These are phyloP conservation scores for Elasticomyces elasticus DNA, from an alignment of 495 filamentous ascomycete species.

Conservation along the genomic window DNA sequence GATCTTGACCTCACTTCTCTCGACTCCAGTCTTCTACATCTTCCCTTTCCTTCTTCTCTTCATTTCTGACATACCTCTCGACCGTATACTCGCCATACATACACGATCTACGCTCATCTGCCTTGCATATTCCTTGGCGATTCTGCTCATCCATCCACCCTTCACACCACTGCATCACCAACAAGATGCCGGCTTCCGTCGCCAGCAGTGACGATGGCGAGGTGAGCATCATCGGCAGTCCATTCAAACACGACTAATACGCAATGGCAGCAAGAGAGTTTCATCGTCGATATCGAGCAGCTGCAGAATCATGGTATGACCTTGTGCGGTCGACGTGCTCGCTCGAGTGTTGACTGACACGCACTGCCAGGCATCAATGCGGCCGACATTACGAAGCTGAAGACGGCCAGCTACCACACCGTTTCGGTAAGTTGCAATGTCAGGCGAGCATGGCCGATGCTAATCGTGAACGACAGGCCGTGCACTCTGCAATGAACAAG, in stretches of 20 bases:
- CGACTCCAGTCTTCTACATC: too few relatives aligned
- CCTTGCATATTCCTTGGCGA: not conserved
- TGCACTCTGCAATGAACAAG: conserved; percentile 55
- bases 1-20: too few relatives aligned
- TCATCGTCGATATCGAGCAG: conserved; percentile 65
- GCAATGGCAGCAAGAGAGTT: conserved; percentile 27
- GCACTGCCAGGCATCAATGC: conserved; percentile 51
- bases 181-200: conserved; percentile 43
- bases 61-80: not conserved
- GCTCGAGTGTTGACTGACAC: conserved; percentile 10
- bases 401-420: conserved; percentile 59
- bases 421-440: conserved; percentile 44
- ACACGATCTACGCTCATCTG: not conserved
- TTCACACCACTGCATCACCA: not conserved
- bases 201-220: conserved; percentile 47
- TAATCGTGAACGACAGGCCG: conserved; percentile 38
- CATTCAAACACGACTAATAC: not conserved
- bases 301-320: conserved; percentile 58
- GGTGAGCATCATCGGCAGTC: conserved; percentile 26
- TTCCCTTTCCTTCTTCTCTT: not conserved
- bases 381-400: conserved; percentile 66
- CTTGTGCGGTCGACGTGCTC: not conserved
- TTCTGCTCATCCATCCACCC: not conserved
- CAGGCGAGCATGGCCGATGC: not conserved
- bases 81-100: not conserved